phyloP scores from a whole-genome alignment of 2,329 filamentous ascomycete genomes.

The Biscogniauxia marginata region DNA sequence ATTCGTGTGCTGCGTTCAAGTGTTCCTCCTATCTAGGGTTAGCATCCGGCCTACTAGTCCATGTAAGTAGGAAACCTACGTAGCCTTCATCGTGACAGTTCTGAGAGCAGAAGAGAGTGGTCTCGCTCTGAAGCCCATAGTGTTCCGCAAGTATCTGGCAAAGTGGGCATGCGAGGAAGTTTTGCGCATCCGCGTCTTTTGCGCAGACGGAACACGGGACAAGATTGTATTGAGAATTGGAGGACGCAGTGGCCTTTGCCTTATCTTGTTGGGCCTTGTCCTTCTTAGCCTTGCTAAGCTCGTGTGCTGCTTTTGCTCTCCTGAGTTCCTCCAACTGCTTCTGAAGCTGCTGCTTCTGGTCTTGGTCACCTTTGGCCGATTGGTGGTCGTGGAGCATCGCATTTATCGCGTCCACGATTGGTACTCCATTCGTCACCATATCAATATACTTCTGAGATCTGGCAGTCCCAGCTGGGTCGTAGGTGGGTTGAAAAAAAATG shows the following conservation, averaged over 20 bases:
- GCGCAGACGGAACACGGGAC: slow-evolving; percentile 42
- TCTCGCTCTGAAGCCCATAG: slow-evolving; percentile 34
- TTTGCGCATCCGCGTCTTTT: slow-evolving; percentile 32
- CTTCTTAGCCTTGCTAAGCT: slow-evolving; percentile 30
- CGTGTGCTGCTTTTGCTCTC: slow-evolving; percentile 45
- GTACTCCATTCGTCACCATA: slow-evolving; percentile 29
- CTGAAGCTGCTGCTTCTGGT: slow-evolving; percentile 36
- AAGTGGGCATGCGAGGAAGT: slow-evolving; percentile 43
- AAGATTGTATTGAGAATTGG: slow-evolving; percentile 34
- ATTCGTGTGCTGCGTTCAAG: slow-evolving; percentile 39
- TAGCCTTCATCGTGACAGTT: slow-evolving; percentile 40
- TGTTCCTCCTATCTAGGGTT: slow-evolving; percentile 38
- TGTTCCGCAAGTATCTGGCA: slow-evolving; percentile 43
- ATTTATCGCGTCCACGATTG: slow-evolving; percentile 31
- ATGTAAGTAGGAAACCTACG: slow-evolving; percentile 34
- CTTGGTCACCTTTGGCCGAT: slow-evolving; percentile 27
- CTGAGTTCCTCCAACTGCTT: slow-evolving; percentile 46
- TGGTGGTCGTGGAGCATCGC: slow-evolving; percentile 35
- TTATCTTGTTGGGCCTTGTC: slow-evolving; percentile 42
- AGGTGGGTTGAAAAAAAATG: slow-evolving; percentile 41
- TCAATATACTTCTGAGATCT: slow-evolving; percentile 41
- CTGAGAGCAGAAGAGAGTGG: slow-evolving; percentile 47
- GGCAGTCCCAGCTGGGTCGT: slow-evolving; percentile 31
- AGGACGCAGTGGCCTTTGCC: slow-evolving; percentile 34
- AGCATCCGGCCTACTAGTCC: slow-evolving; percentile 16